Evolutionary conservation across 495 filamentous ascomycete genomes (phyloP).

Genomic region (Penicillium turbatum): DNA sequence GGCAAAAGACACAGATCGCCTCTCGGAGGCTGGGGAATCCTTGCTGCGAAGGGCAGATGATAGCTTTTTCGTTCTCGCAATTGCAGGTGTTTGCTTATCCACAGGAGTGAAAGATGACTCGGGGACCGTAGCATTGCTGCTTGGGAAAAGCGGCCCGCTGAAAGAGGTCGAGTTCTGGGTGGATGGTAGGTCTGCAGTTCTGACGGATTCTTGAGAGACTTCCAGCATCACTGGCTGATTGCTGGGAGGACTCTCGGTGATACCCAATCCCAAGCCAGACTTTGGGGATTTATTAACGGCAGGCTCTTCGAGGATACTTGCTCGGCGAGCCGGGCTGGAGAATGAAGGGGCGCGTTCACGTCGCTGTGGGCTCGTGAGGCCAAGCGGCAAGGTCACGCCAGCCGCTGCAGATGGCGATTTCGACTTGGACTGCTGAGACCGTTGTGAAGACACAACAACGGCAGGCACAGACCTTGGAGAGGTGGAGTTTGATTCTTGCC

Average conservation of each 20-base stretch:
- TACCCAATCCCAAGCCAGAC: constrained; percentile 28
- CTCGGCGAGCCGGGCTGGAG: constrained; percentile 20
- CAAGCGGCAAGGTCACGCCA: neutral
- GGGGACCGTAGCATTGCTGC: neutral
- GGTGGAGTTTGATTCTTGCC: neutral
- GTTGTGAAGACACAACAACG: neutral
- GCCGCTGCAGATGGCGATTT: neutral
- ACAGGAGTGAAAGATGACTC: neutral
- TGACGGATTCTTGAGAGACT: neutral
- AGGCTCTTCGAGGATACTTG: constrained; percentile 11
- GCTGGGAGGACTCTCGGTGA: constrained; percentile 27
- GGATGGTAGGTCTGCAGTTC: neutral
- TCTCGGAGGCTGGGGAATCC: constrained; percentile 14
- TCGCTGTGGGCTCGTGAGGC: constrained; percentile 5
- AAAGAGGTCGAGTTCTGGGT: neutral
- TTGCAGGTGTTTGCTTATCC: neutral
- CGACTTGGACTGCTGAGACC: neutral
- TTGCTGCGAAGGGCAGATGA: constrained; percentile 26
- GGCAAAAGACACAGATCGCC: constrained; percentile 30
- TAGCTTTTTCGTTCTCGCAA: constrained; percentile 14
- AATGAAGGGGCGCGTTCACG: constrained; percentile 19
- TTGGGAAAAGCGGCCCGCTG: neutral
- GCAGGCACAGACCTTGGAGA: neutral
- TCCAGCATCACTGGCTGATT: constrained; percentile 4
- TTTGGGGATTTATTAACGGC: neutral